Conservation (phyloP, 768 basidiomycete species). For the Russula dissimulans region DNA sequence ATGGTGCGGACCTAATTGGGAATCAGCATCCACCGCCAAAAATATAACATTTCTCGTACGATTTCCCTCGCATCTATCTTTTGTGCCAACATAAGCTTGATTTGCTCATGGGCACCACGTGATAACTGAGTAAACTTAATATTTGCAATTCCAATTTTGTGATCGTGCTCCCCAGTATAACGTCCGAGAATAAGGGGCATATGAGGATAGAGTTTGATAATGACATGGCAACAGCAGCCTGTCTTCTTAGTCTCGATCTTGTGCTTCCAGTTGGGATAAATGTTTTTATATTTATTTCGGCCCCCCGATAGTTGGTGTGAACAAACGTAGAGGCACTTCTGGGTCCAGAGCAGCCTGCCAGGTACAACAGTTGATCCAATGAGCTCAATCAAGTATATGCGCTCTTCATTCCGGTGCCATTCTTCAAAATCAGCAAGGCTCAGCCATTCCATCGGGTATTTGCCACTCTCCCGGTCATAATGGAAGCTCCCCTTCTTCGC, state of each 20-base stretch:
- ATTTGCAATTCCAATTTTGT: neutral
- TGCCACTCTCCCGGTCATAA: neutral
- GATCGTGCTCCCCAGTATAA: neutral
- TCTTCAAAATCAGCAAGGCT: neutral
- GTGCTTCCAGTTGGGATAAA: neutral
- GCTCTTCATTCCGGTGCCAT: neutral
- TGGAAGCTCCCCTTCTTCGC: neutral
- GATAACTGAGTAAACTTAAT: neutral
- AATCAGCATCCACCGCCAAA: too few relatives aligned
- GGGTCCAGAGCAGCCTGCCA: neutral
- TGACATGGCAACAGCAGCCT: neutral
- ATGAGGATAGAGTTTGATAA: neutral
- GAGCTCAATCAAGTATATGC: neutral
- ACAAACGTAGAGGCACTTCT: neutral
- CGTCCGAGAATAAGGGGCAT: neutral
- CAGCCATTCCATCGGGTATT: neutral
- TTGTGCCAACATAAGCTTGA: neutral
- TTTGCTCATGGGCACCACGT: neutral
- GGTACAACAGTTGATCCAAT: neutral
- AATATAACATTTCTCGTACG: neutral
- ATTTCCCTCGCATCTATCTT: neutral
- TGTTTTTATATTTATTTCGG: neutral
- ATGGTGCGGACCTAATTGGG: neutral
- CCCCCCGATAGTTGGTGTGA: neutral
- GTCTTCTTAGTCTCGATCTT: neutral